Evolutionary conservation across 2,329 filamentous ascomycete genomes (phyloP), one percentile per base, ranked within the genome.

Genomic region (Thelonectria blattea): DNA sequence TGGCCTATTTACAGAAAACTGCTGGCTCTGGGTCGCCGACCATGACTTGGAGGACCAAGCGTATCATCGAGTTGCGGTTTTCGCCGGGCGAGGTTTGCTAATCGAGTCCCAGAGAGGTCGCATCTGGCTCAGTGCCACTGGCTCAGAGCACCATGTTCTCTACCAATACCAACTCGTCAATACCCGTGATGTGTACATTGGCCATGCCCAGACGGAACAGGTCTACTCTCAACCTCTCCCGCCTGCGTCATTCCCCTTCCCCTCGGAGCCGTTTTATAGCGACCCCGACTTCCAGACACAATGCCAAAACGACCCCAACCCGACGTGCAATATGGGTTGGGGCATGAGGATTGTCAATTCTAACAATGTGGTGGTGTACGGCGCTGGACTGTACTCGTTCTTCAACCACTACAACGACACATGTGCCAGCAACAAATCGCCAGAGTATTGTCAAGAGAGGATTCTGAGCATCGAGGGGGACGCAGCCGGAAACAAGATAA

Each of bases 211-310:
- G 71, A 88, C 88, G 51, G 89, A 91, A 73, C 88, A 88, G 5
- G 85, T 89, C 1, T 92, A 92, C 75, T 91, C 85, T 75, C 89
- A 91, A 73, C 85, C 88, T 22, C 85, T 83, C 69, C 88, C 89
- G 0, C 77, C 76, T 47, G 85, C 88, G 0, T 79, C 81, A 0
- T 76, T 77, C 8, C 89, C 87, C 1, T 91, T 90, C 75, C 70
- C 78, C 0, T 67, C 76, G 0, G 75, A 79, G 18, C 45, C 73
- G 1, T 69, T 76, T 12, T 74, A 82, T 56, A 47, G 59, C 8
- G 70, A 72, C 41, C 70, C 70, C 1, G 37, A 71, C 48, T 72
- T 72, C 37, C 51, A 62, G 39, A 47, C n/a, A 17, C 45, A 58
- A 32, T 72, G 70, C 9, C 65, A 63, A 48, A 72, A 78, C 58